phyloP scores from a whole-genome alignment of 148 eudicot species.

The Dianthus caryophyllus region DNA sequence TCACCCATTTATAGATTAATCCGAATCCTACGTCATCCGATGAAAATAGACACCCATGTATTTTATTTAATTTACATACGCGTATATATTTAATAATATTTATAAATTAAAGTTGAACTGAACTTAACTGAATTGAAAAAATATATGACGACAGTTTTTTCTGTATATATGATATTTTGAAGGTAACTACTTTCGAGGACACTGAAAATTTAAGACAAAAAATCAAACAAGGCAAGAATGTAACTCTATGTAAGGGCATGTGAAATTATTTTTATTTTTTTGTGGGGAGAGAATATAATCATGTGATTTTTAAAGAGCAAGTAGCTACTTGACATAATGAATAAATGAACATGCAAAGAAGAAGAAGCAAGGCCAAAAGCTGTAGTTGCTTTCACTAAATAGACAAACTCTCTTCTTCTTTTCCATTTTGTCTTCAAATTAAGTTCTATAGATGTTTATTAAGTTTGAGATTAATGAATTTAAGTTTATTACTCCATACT shows the following conservation, averaged over 20 bases:
- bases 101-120: no score
- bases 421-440: not conserved
- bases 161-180: not conserved
- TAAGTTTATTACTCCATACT: no score
- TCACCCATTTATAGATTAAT: no score
- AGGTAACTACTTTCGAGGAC: conserved; percentile 6
- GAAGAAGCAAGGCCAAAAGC: conserved; percentile 15
- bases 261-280: not conserved
- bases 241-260: conserved; percentile 6
- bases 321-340: conserved; percentile 18
- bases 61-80: no score
- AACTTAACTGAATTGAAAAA: no score
- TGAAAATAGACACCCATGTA: no score
- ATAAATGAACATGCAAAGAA: conserved; percentile 12
- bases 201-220: not conserved
- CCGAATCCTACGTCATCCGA: no score
- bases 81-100: no score
- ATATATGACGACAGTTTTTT: not conserved
- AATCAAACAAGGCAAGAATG: not conserved
- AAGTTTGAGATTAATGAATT: no score
- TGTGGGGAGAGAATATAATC: conserved; percentile 5
- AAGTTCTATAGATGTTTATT: no score
- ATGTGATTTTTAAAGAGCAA: conserved; percentile 15
- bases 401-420: conserved; percentile 10
- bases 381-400: conserved; percentile 25